A percentile compares a stretch with the other conserved stretches of the same genome.
Conservation (phyloP, 257 asterid genomes). For the Asclepias syriaca region DNA sequence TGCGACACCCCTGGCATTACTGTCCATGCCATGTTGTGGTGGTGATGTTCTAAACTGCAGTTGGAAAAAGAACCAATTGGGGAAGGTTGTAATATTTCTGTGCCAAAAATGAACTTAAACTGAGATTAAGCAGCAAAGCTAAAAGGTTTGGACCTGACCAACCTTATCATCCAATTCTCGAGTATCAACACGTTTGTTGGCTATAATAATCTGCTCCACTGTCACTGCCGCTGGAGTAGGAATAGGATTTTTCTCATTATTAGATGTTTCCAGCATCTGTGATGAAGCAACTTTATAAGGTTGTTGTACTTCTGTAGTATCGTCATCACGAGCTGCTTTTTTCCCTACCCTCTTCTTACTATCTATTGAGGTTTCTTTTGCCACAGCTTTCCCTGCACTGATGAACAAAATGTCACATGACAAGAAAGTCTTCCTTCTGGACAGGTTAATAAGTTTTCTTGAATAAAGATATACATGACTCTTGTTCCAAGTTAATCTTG, state of each 20-base stretch:
- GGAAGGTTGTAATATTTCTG: background rate
- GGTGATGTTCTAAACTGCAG: conserved; percentile 43
- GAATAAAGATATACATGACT: too few species aligned
- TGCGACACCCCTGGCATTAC: conserved; percentile 16
- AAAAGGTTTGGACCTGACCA: conserved; percentile 35
- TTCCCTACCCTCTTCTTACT: conserved; percentile 32
- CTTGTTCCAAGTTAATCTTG: too few species aligned
- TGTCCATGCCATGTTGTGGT: conserved; percentile 21
- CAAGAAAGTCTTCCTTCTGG: background rate
- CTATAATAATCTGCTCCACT: conserved; percentile 22
- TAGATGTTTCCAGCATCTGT: conserved; percentile 30
- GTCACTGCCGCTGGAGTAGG: conserved; percentile 14
- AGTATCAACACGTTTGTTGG: conserved; percentile 13
- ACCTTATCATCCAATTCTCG: conserved; percentile 7
- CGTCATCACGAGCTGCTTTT: conserved; percentile 26
- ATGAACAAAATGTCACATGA: conserved; percentile 5
- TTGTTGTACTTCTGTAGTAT: conserved; percentile 18
- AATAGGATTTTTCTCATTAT: conserved; percentile 24
- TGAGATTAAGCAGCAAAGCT: conserved; percentile 5
- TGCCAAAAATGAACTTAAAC: background rate
- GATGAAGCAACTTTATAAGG: conserved; percentile 46
- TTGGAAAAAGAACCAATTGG: conserved; percentile 6
- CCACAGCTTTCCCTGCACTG: conserved; percentile 45
- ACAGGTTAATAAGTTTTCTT: too few species aligned
- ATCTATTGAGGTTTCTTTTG: conserved; percentile 35